A percentile compares a stretch with the other conserved stretches of the same genome.
Conservation (phyloP, 129 eudicot genomes). For the Saposhnikovia divaricata region DNA sequence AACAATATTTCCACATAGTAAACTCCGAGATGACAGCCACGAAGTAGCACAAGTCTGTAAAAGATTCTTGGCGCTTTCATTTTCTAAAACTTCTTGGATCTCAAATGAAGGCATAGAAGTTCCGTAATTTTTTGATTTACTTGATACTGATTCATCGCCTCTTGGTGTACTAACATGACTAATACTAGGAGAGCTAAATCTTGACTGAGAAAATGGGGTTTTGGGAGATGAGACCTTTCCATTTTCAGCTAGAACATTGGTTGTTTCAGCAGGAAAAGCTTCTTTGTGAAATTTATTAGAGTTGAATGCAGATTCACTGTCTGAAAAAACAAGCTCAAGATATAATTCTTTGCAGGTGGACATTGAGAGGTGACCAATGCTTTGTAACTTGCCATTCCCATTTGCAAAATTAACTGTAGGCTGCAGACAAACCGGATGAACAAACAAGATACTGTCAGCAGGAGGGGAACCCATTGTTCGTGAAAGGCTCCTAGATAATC, state of each 20-base stretch:
- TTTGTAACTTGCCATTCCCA: constrained; percentile 26
- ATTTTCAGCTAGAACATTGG: constrained; percentile 26
- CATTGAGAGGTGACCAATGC: constrained; percentile 21
- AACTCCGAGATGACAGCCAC: constrained; percentile 48
- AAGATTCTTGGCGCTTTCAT: constrained; percentile 56
- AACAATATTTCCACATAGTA: constrained; percentile 65
- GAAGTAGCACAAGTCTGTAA: constrained; percentile 57
- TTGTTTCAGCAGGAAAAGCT: constrained; percentile 12
- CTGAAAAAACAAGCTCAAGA: constrained; percentile 40
- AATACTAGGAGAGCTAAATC: constrained; percentile 39
- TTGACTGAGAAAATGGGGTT: constrained; percentile 57
- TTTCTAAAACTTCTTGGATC: constrained; percentile 42
- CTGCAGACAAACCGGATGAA: constrained; percentile 45
- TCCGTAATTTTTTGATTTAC: constrained; percentile 2
- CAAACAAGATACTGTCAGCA: constrained; percentile 58
- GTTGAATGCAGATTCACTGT: constrained; percentile 21
- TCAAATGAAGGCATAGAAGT: constrained; percentile 27
- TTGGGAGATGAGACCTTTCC: constrained; percentile 53
- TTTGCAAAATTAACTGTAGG: constrained; percentile 9
- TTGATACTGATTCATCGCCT: constrained; percentile 26
- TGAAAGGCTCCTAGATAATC: constrained; percentile 63
- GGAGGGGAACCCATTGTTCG: constrained; percentile 70
- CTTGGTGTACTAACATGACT: constrained; percentile 34
- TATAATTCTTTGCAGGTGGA: constrained; percentile 50
- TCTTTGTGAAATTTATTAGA: constrained; percentile 10